Base-by-base conservation (phyloP, 2,329 filamentous ascomycete species). In the Colletotrichum kahawae region DNA sequence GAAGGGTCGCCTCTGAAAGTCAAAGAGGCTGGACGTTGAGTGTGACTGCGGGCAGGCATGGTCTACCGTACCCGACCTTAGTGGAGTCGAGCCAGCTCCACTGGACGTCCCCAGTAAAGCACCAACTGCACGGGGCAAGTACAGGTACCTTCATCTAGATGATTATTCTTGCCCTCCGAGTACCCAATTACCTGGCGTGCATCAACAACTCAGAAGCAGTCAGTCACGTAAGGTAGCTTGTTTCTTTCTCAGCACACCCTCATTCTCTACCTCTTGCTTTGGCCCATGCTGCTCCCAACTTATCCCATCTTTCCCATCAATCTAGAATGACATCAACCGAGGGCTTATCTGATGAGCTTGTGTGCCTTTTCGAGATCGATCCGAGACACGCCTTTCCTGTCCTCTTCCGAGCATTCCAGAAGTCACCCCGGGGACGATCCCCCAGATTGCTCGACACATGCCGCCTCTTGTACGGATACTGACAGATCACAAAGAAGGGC, bases 381-480 rank as follows among this genome's bases (percentile, higher is more conserved):
- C 51, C 56, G 65, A 67, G 31, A 57, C 51, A 18, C 31, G 21
- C 21, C 21, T 38, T 36, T 36, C 18, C 27, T 13, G 13, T 21
- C 33, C 21, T 56, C 29, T 67, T 57, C 65, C 31, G 48, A 67
- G 48, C 12, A 59, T 62, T 48, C 34, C 27, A 38, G 9, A 16
- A n/a, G 21, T 71, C n/a, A 67, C 36, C 67, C 62, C 29, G 16
- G 60, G 38, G 60, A 59, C 54, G 71, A 71, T 71, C 62, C 68
- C 71, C 68, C 54, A 33, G 51, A 59, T 21, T 24, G 29, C n/a
- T 62, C 14, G 31, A 75, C 56, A 67, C 51, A 18, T 62, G 71
- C 67, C 48, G 31, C 56, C 9, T 34, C 16, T 27, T 27, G 24
- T 27, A 27, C 24, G 24, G 24, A 27, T 63, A 24, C 12, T 21